These are phyloP conservation scores for Eutypa lata DNA, from an alignment of 2,329 filamentous ascomycete species.

Conservation along the genomic window DNA sequence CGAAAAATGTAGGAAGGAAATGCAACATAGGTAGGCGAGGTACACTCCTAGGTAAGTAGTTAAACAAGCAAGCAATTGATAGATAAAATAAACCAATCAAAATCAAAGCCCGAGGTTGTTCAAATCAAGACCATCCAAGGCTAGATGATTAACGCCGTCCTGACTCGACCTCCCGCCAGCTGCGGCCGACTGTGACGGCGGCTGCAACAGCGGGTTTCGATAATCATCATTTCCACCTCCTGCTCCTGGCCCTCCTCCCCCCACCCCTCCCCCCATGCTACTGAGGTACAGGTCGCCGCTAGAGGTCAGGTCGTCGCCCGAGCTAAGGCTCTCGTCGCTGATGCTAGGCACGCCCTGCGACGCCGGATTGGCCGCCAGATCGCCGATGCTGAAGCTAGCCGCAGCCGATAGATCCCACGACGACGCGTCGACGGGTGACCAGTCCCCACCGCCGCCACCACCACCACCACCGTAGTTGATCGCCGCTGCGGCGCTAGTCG, in stretches of 20 bases:
- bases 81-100: not conserved
- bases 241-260: slow-evolving; percentile 3
- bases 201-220: slow-evolving; percentile 24
- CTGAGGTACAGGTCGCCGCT: slow-evolving; percentile 44
- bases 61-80: too few relatives aligned
- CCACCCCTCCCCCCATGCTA: slow-evolving; percentile 23
- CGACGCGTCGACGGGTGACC: slow-evolving; percentile 40
- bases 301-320: slow-evolving; percentile 48
- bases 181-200: slow-evolving; percentile 13
- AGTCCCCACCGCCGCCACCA: slow-evolving; percentile 35
- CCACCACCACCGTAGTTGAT: slow-evolving; percentile 37
- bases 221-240: slow-evolving; percentile 31
- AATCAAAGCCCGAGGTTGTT: slow-evolving; percentile 18
- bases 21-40: too few relatives aligned
- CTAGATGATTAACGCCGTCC: slow-evolving; percentile 15
- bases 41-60: too few relatives aligned
- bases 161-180: slow-evolving; percentile 13
- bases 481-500: slow-evolving; percentile 35
- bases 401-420: slow-evolving; percentile 51
- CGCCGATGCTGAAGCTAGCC: slow-evolving; percentile 46
- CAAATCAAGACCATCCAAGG: slow-evolving; percentile 21
- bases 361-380: slow-evolving; percentile 40
- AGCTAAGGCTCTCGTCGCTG: slow-evolving; percentile 57
- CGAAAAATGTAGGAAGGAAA: too few relatives aligned
- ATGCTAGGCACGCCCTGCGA: slow-evolving; percentile 54